phyloP scores from a whole-genome alignment of 257 asterid genomes.

The Petrea volubilis region DNA sequence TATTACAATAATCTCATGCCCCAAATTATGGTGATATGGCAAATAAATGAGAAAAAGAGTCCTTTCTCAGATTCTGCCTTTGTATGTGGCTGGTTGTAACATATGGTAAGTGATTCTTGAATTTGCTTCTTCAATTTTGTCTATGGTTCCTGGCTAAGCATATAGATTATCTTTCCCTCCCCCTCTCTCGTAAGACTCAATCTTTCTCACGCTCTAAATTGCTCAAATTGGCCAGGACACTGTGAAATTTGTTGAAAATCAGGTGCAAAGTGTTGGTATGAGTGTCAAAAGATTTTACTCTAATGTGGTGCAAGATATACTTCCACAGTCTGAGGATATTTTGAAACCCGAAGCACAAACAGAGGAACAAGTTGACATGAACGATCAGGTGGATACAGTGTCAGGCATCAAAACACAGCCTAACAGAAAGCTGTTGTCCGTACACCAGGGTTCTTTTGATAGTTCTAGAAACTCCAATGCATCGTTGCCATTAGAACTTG shows the following conservation, averaged over 20 bases:
- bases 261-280: conserved; percentile 60
- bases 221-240: conserved; percentile 46
- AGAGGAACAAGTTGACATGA: conserved; percentile 22
- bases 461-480: background rate
- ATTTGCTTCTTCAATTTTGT: background rate
- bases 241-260: conserved; percentile 55
- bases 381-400: conserved; percentile 6
- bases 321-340: conserved; percentile 33
- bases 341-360: conserved; percentile 16
- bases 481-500: conserved; percentile 14
- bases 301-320: conserved; percentile 51
- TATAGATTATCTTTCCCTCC: background rate
- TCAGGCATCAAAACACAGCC: conserved; percentile 17
- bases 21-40: background rate
- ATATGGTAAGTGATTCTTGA: background rate
- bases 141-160: background rate
- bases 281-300: conserved; percentile 57
- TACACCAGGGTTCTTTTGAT: conserved; percentile 23
- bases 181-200: background rate
- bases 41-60: background rate
- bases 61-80: background rate
- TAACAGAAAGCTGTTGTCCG: conserved; percentile 19
- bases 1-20: background rate
- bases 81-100: background rate
- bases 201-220: background rate